Percentiles rank a stretch among this genome's conserved stretches.
phyloP scores from a whole-genome alignment of 768 basidiomycete genomes.

The Brasilioporus rufonigricans region DNA sequence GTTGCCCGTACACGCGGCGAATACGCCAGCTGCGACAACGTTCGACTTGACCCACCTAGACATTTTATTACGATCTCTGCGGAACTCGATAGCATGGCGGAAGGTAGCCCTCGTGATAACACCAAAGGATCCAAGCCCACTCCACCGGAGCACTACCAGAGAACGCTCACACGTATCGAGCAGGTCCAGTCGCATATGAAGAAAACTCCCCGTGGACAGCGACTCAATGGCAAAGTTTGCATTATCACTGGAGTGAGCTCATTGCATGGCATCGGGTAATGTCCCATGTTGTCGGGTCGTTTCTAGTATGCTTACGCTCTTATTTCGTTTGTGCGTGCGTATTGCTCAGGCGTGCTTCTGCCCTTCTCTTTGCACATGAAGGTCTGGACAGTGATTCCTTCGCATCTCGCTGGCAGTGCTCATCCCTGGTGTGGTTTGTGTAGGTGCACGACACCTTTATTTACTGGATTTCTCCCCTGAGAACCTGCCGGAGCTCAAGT shows the following conservation, averaged over 20 bases:
- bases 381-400: conserved; percentile 38
- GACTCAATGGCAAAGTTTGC: conserved; percentile 76
- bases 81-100: conserved; percentile 16
- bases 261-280: conserved; percentile 83
- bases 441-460: conserved; percentile 78
- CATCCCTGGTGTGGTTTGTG: not conserved
- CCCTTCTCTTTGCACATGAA: conserved; percentile 77
- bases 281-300: conserved; percentile 7
- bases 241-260: conserved; percentile 89
- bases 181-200: conserved; percentile 68
- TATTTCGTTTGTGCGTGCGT: conserved; percentile 1
- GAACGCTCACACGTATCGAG: conserved; percentile 62
- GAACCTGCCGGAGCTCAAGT: conserved; percentile 69
- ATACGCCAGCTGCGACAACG: not conserved
- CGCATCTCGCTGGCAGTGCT: conserved; percentile 1
- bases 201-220: conserved; percentile 46
- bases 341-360: conserved; percentile 60
- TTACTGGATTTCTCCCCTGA: conserved; percentile 67
- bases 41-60: not conserved
- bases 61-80: not conserved
- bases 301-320: conserved; percentile 11
- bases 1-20: not conserved
- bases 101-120: conserved; percentile 4
- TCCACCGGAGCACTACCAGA: conserved; percentile 53
- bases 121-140: conserved; percentile 12